Conservation (phyloP, 2,329 filamentous ascomycete genomes). For the Dothidotthia symphoricarpi region DNA sequence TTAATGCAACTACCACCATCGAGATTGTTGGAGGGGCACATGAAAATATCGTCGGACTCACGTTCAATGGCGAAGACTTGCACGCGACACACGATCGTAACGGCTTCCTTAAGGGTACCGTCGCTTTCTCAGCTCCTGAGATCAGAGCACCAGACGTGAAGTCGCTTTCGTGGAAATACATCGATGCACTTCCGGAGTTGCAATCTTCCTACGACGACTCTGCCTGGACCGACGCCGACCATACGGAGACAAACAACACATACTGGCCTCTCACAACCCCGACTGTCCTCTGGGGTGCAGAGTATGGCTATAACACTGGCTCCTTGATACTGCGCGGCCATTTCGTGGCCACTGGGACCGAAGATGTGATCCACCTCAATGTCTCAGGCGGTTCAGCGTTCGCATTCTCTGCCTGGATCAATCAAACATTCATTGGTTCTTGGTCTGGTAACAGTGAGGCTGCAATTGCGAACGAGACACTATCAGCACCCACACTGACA, state of each 20-base stretch:
- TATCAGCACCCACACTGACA: conserved; percentile 53
- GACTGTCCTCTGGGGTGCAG: conserved; percentile 59
- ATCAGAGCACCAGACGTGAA: conserved; percentile 58
- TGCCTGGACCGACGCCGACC: conserved; percentile 61
- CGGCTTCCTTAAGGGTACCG: conserved; percentile 52
- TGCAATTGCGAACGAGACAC: conserved; percentile 54
- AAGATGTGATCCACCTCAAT: conserved; percentile 57
- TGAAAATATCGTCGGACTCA: conserved; percentile 49
- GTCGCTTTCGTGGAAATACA: conserved; percentile 61
- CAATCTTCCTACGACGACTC: conserved; percentile 63
- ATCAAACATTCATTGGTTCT: conserved; percentile 61
- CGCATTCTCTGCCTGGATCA: conserved; percentile 65
- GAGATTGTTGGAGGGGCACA: conserved; percentile 66
- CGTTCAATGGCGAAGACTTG: conserved; percentile 56
- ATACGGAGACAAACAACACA: conserved; percentile 57
- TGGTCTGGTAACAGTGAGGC: conserved; percentile 56
- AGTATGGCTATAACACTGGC: conserved; percentile 71
- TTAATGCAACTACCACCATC: conserved; percentile 65
- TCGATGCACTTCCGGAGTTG: conserved; percentile 69
- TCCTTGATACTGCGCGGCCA: conserved; percentile 66
- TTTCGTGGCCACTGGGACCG: conserved; percentile 62
- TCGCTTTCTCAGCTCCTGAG: conserved; percentile 51
- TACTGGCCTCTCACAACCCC: conserved; percentile 38
- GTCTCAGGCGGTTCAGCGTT: conserved; percentile 63
- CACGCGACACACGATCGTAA: conserved; percentile 41